phyloP scores from a whole-genome alignment of 2,329 filamentous ascomycete genomes.

The Hymenotorrendiella dingleyae region DNA sequence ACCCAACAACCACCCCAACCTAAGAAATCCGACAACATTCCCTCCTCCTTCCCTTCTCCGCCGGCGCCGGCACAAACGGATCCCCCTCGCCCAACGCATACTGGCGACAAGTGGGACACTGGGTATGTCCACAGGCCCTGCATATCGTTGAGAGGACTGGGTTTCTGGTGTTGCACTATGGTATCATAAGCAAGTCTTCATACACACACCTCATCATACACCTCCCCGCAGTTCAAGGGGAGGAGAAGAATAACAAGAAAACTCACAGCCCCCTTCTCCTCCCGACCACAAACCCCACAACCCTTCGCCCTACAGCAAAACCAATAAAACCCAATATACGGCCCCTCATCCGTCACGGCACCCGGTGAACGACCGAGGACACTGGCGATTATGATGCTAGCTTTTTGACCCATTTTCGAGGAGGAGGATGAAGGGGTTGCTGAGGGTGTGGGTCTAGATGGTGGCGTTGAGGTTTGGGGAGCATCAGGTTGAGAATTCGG shows the following conservation, averaged over 20 bases:
- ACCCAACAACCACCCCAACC: no score
- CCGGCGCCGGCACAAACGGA: neutral
- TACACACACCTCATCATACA: neutral
- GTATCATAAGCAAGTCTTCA: neutral
- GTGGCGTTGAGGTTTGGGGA: neutral
- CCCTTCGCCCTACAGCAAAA: constrained; percentile 6
- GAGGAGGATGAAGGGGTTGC: neutral
- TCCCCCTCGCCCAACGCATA: no score
- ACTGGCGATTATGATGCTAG: neutral
- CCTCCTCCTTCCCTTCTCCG: no score
- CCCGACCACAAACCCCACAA: neutral
- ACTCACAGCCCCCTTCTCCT: neutral
- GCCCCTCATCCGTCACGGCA: neutral
- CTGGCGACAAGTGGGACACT: no score
- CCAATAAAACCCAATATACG: constrained; percentile 4
- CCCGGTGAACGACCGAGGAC: neutral
- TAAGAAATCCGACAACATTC: no score
- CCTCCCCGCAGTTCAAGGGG: neutral
- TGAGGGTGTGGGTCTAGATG: neutral
- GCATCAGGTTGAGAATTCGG: neutral
- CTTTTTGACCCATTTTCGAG: no score
- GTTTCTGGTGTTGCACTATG: constrained; percentile 2
- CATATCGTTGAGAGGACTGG: neutral
- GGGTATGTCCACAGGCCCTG: neutral
- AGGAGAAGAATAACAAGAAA: neutral